These are phyloP conservation scores for Singerocomus rubriflavus DNA, from an alignment of 1,284 basidiomycete genomes.

Conservation along the genomic window DNA sequence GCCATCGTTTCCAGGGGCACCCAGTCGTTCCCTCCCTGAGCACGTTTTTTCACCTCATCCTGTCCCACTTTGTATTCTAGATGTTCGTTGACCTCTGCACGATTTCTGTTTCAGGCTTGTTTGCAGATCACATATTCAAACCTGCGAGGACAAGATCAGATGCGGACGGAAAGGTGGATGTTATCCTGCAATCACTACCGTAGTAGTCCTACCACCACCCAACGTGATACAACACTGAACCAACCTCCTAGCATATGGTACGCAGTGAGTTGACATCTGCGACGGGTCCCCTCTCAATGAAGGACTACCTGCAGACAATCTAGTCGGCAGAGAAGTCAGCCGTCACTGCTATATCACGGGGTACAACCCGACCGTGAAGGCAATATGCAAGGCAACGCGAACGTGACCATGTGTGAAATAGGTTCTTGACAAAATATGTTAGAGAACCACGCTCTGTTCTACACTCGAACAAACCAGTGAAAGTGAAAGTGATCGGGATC, in stretches of 20 bases:
- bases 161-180: conserved; percentile 63
- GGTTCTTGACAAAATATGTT: conserved; percentile 35
- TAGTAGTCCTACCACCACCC: conserved; percentile 22
- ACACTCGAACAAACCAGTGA: conserved; percentile 79
- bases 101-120: too few relatives aligned
- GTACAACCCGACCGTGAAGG: conserved; percentile 48
- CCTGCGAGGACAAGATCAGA: conserved; percentile 66
- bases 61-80: too few relatives aligned
- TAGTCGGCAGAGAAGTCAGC: conserved; percentile 51
- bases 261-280: conserved; percentile 55
- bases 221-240: conserved; percentile 50
- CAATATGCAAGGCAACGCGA: not conserved
- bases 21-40: too few relatives aligned
- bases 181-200: conserved; percentile 45
- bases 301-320: conserved; percentile 64
- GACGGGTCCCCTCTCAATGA: conserved; percentile 44
- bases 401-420: too few relatives aligned
- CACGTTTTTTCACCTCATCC: too few relatives aligned
- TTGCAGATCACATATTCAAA: too few relatives aligned
- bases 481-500: conserved; percentile 58
- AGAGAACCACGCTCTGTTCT: conserved; percentile 71
- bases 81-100: too few relatives aligned
- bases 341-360: conserved; percentile 51
- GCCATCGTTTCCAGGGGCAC: too few relatives aligned
- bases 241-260: conserved; percentile 56